These are phyloP conservation scores for Emericellopsis atlantica DNA, from an alignment of 2,329 filamentous ascomycete genomes.

Conservation along the genomic window DNA sequence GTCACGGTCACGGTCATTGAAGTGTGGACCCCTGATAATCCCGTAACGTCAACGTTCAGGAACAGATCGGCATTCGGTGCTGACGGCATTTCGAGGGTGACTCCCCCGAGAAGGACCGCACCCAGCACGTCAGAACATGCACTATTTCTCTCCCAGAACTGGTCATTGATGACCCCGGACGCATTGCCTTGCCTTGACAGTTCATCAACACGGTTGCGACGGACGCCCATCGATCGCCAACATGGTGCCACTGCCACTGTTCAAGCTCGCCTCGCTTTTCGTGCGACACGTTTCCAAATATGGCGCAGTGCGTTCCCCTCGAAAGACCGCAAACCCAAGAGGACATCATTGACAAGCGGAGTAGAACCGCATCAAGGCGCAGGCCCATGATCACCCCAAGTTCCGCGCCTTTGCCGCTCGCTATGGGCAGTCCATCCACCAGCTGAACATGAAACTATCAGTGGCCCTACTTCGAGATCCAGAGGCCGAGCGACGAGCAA, in stretches of 20 bases:
- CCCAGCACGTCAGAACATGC: no score
- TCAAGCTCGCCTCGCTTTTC: constrained; percentile 54
- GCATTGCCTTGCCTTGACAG: background rate
- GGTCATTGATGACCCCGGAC: background rate
- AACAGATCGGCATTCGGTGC: background rate
- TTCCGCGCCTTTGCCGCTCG: constrained; percentile 48
- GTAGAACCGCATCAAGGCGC: constrained; percentile 53
- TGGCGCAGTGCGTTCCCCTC: constrained; percentile 43
- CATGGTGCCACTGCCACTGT: constrained; percentile 55
- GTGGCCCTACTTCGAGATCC: constrained; percentile 46
- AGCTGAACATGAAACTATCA: constrained; percentile 53
- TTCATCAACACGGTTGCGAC: no score
- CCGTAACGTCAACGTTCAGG: background rate
- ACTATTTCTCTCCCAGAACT: no score
- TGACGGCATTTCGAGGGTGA: background rate
- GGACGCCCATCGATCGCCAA: constrained; percentile 1
- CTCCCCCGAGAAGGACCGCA: no score
- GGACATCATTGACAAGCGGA: constrained; percentile 6
- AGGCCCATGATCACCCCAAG: constrained; percentile 50
- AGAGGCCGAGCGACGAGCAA: constrained; percentile 44
- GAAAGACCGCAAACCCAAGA: background rate
- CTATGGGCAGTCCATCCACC: constrained; percentile 52
- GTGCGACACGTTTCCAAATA: constrained; percentile 57
- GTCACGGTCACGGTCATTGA: no score
- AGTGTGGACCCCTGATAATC: no score